These are phyloP conservation scores for Boletellus ananiceps DNA, from an alignment of 768 basidiomycete species.

Conservation along the genomic window DNA sequence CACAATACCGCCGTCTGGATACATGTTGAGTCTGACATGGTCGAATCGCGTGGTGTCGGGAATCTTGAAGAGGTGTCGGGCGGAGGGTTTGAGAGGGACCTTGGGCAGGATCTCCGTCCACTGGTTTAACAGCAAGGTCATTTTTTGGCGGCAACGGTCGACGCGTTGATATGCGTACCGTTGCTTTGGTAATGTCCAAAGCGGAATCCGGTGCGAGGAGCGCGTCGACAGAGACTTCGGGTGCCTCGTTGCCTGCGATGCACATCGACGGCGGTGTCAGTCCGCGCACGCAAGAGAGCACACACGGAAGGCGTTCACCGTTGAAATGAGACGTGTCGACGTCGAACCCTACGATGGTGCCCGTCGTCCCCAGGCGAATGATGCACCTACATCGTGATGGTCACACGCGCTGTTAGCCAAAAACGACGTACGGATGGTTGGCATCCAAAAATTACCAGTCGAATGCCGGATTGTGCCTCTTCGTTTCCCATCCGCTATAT, in stretches of 20 bases:
- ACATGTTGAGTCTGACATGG: slow-evolving; percentile 89
- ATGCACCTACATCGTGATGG: slow-evolving; percentile 61
- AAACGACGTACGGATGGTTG: no score
- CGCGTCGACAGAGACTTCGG: slow-evolving; percentile 71
- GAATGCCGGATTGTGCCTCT: slow-evolving; percentile 80
- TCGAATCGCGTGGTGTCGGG: slow-evolving; percentile 50
- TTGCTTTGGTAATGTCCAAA: slow-evolving; percentile 41
- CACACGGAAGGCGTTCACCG: slow-evolving; percentile 40
- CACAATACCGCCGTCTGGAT: slow-evolving; percentile 96
- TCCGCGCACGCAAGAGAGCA: not conserved
- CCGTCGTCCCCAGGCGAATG: slow-evolving; percentile 78
- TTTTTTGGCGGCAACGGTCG: not conserved
- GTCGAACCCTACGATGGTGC: slow-evolving; percentile 76
- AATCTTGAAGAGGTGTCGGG: slow-evolving; percentile 85
- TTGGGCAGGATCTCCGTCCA: slow-evolving; percentile 81
- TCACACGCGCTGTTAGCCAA: not conserved
- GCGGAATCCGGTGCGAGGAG: slow-evolving; percentile 42
- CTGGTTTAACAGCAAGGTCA: slow-evolving; percentile 31
- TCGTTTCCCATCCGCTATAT: slow-evolving; percentile 91
- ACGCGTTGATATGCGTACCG: slow-evolving; percentile 39
- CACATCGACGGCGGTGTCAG: not conserved
- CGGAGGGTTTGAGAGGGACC: slow-evolving; percentile 72
- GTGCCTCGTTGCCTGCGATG: slow-evolving; percentile 74
- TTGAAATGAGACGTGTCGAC: slow-evolving; percentile 95
- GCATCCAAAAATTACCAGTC: slow-evolving; percentile 67